phyloP scores from a whole-genome alignment of 2,329 filamentous ascomycete species.

The Laburnicola sp. region DNA sequence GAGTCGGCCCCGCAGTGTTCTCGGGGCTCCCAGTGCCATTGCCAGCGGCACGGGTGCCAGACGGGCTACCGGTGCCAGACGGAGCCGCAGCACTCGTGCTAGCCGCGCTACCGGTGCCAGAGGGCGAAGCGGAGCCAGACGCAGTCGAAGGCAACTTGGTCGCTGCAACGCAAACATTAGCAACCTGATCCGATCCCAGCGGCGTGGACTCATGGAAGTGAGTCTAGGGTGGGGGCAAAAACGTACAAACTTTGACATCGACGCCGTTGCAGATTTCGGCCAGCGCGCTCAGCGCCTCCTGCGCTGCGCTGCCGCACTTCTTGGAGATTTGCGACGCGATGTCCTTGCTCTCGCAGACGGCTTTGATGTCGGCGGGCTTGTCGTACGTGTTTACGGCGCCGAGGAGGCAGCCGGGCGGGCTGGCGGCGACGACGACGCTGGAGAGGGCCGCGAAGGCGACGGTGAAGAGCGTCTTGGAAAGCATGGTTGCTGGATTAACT shows the following conservation, averaged over 20 bases:
- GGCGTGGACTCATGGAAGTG: too few species aligned
- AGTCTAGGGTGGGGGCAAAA: not conserved
- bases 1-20: slow-evolving; percentile 11
- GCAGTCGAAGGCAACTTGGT: slow-evolving; percentile 25
- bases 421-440: slow-evolving; percentile 27
- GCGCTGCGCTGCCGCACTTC: slow-evolving; percentile 28
- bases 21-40: not conserved
- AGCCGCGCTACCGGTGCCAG: slow-evolving; percentile 15
- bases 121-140: slow-evolving; percentile 16
- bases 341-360: slow-evolving; percentile 36
- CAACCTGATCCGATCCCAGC: not conserved
- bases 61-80: not conserved
- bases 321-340: slow-evolving; percentile 24
- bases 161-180: slow-evolving; percentile 7
- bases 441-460: slow-evolving; percentile 31
- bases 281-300: slow-evolving; percentile 31
- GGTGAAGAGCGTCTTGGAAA: slow-evolving; percentile 33
- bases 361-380: slow-evolving; percentile 29
- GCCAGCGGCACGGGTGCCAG: slow-evolving; percentile 10
- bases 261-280: slow-evolving; percentile 33
- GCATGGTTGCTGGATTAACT: slow-evolving; percentile 23
- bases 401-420: slow-evolving; percentile 34
- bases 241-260: slow-evolving; percentile 38
- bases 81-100: slow-evolving; percentile 9
- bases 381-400: slow-evolving; percentile 36